phyloP scores from a whole-genome alignment of 768 basidiomycete species.

The Cystobasidium tubakii region DNA sequence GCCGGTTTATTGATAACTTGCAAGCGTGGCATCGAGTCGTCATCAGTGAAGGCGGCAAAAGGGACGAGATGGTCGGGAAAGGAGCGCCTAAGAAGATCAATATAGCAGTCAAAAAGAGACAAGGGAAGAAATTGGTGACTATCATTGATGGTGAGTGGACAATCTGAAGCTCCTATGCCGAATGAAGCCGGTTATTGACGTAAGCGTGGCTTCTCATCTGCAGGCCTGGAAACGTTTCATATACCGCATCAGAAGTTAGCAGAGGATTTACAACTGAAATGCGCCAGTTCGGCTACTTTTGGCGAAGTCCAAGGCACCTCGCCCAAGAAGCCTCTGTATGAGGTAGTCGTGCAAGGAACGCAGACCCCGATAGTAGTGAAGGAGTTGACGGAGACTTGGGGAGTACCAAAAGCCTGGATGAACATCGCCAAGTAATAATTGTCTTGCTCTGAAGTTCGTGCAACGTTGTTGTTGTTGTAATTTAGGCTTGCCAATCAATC shows the following conservation, averaged over 20 bases:
- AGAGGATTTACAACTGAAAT: conserved; percentile 31
- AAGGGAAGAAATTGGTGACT: conserved; percentile 33
- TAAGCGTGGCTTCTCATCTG: not conserved
- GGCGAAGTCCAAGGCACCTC: conserved; percentile 13
- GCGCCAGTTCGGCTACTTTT: conserved; percentile 28
- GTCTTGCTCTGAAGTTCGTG: not conserved
- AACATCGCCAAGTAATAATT: conserved; percentile 1
- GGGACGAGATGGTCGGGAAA: conserved; percentile 14
- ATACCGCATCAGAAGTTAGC: conserved; percentile 22
- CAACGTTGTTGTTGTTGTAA: not conserved
- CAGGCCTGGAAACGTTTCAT: conserved; percentile 23
- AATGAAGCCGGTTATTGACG: not conserved
- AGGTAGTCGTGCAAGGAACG: conserved; percentile 28
- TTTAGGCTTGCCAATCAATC: not conserved
- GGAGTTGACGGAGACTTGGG: conserved; percentile 27
- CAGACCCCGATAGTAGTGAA: conserved; percentile 2
- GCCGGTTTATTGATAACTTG: conserved; percentile 11
- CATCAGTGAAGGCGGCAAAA: conserved; percentile 16
- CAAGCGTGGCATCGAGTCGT: conserved; percentile 27
- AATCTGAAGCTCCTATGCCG: not conserved
- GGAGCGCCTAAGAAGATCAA: not conserved
- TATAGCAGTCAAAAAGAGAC: conserved; percentile 27
- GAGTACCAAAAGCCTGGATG: conserved; percentile 24
- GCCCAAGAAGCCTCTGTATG: conserved; percentile 31
- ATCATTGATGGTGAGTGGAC: conserved; percentile 27